Percentiles rank a stretch among this genome's conserved stretches.
These are phyloP conservation scores for Rubia tinctorum DNA, from an alignment of 305 asterid genomes.

Conservation along the genomic window DNA sequence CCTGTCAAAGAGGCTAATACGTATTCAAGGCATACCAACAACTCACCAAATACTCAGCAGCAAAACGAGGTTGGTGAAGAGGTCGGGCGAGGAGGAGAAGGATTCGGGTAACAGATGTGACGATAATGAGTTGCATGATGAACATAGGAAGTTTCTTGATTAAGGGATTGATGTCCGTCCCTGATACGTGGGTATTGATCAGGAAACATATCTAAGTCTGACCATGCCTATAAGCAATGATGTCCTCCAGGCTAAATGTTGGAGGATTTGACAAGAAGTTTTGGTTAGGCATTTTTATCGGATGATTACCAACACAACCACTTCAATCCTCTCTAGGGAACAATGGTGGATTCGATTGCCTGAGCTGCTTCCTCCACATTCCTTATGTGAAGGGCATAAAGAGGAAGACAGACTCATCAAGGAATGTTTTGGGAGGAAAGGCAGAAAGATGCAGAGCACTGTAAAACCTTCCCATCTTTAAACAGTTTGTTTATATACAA, in stretches of 20 bases:
- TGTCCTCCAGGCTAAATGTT: neutral
- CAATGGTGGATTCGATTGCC: neutral
- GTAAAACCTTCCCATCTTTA: neutral
- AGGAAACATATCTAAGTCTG: constrained; percentile 15
- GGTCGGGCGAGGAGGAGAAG: constrained; percentile 15
- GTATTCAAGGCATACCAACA: no score
- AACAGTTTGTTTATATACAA: neutral
- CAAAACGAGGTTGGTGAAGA: constrained; percentile 22
- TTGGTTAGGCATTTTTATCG: constrained; percentile 7
- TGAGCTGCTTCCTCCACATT: neutral
- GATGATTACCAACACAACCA: constrained; percentile 5
- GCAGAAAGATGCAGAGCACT: neutral
- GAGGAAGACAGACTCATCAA: constrained; percentile 1
- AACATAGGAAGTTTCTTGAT: constrained; percentile 22
- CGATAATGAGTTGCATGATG: constrained; percentile 20
- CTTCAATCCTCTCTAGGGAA: neutral
- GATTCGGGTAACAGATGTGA: constrained; percentile 18
- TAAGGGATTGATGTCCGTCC: constrained; percentile 25
- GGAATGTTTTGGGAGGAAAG: neutral
- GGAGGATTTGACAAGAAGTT: constrained; percentile 3
- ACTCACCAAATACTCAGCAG: constrained; percentile 21
- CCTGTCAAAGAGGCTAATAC: no score
- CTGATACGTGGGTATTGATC: constrained; percentile 5
- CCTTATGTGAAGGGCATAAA: neutral
- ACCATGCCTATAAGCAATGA: neutral